Conservation (phyloP, 2,329 filamentous ascomycete genomes). For the Aschersonia sp. region DNA sequence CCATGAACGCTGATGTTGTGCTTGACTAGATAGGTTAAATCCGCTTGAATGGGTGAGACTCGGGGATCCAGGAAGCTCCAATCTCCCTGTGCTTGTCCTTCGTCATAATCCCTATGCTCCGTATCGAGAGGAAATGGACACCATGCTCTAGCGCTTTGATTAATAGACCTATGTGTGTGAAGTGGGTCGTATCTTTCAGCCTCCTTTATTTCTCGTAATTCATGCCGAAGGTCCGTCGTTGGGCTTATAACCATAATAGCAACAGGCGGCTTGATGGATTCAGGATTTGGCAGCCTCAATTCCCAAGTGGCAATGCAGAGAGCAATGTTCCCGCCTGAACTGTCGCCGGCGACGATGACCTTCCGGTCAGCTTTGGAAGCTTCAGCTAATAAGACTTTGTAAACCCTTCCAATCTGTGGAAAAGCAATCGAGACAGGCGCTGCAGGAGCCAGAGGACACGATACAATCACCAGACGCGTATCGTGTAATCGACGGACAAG, state of each 20-base stretch:
- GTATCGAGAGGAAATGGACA: slow-evolving; percentile 1
- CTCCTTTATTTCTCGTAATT: slow-evolving; percentile 5
- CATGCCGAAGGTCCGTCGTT: slow-evolving; percentile 20
- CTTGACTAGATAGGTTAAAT: slow-evolving; percentile 16
- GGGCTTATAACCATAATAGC: slow-evolving; percentile 25
- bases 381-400: slow-evolving; percentile 23
- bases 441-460: slow-evolving; percentile 37
- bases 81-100: background rate
- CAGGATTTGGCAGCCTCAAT: slow-evolving; percentile 13
- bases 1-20: slow-evolving; percentile 33
- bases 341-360: slow-evolving; percentile 37
- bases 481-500: slow-evolving; percentile 24
- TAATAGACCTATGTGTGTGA: slow-evolving; percentile 8
- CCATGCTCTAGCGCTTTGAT: slow-evolving; percentile 12
- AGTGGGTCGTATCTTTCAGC: slow-evolving; percentile 11
- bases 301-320: slow-evolving; percentile 20
- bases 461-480: slow-evolving; percentile 30
- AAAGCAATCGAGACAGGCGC: slow-evolving; percentile 32
- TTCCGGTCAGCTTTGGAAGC: slow-evolving; percentile 20
- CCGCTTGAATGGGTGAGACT: slow-evolving; percentile 31
- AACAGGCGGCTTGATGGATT: slow-evolving; percentile 16
- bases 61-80: slow-evolving; percentile 18
- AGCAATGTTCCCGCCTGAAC: slow-evolving; percentile 38
- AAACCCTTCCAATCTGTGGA: slow-evolving; percentile 29
- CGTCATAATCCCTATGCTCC: background rate